These are phyloP conservation scores for Fusarium virguliforme DNA, from an alignment of 2,329 filamentous ascomycete genomes.

Conservation along the genomic window DNA sequence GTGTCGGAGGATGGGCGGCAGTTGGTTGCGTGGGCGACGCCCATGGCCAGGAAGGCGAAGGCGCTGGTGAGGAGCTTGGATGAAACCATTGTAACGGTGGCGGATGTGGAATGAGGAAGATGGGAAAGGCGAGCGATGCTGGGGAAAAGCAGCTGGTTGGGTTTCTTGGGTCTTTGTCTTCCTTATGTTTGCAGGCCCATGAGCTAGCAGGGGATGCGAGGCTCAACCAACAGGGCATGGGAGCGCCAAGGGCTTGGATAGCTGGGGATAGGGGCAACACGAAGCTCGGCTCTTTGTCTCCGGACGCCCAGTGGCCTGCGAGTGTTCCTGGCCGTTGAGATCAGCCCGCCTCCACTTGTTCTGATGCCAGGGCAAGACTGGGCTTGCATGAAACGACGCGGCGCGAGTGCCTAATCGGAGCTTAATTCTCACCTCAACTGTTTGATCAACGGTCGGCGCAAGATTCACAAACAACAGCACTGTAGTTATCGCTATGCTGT, in stretches of 20 bases:
- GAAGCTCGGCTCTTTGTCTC: not conserved
- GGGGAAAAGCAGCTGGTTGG: not conserved
- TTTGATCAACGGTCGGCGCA: not conserved
- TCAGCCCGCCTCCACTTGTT: not conserved
- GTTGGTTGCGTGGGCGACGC: not conserved
- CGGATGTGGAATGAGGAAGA: not conserved
- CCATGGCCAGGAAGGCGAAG: not conserved
- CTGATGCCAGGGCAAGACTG: not conserved
- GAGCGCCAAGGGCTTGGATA: not conserved
- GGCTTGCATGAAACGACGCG: not conserved
- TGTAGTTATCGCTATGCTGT: too few species aligned
- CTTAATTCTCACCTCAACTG: not conserved
- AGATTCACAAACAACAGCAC: too few species aligned
- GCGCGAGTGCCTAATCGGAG: not conserved
- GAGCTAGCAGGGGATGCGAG: not conserved
- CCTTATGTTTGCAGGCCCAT: not conserved
- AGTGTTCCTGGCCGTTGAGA: too few species aligned
- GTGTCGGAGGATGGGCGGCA: not conserved
- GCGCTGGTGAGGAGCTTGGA: not conserved
- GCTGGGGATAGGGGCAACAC: not conserved
- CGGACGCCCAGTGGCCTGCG: too few species aligned
- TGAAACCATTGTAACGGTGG: not conserved
- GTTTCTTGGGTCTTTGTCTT: not conserved
- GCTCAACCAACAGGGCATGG: not conserved
- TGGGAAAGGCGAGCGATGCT: not conserved